Conservation (phyloP, 768 basidiomycete genomes). For the Trametes sanguinea region DNA sequence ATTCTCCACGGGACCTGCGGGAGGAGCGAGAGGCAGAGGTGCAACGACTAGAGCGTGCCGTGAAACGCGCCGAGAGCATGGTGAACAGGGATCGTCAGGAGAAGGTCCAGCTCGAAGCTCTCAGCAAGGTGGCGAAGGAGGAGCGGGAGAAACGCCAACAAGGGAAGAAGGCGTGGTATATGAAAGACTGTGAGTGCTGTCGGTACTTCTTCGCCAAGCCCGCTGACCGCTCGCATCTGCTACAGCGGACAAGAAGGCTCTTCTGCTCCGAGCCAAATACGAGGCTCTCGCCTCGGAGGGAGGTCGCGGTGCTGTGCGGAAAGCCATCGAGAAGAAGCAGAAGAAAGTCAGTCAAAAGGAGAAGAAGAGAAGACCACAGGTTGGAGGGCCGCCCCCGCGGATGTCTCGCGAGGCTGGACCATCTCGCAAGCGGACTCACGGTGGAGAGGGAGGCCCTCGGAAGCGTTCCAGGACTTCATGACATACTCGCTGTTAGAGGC, state of each 20-base stretch:
- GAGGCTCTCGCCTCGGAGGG: conserved; percentile 77
- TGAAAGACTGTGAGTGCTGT: conserved; percentile 66
- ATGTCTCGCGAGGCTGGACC: background rate
- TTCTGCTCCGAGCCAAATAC: conserved; percentile 74
- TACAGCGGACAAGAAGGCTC: conserved; percentile 76
- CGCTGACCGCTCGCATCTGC: too few species aligned
- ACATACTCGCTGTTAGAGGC: background rate
- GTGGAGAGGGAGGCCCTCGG: conserved; percentile 19
- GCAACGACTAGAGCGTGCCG: conserved; percentile 63
- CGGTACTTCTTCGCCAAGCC: background rate
- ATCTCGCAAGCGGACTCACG: conserved; percentile 10
- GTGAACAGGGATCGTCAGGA: conserved; percentile 75
- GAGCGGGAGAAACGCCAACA: conserved; percentile 66
- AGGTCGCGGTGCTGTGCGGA: conserved; percentile 80
- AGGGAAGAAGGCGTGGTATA: conserved; percentile 83
- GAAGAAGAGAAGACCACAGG: conserved; percentile 79
- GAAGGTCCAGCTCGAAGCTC: conserved; percentile 67
- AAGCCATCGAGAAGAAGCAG: conserved; percentile 86
- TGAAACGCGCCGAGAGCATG: conserved; percentile 75
- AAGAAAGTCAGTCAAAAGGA: conserved; percentile 87
- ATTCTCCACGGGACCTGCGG: conserved; percentile 61
- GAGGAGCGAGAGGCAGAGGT: conserved; percentile 70
- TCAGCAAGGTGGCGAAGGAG: conserved; percentile 47
- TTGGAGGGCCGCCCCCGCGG: conserved; percentile 20
- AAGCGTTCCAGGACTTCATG: conserved; percentile 13